These are phyloP conservation scores for Ceratobasidium sp. DNA, from an alignment of 1,284 basidiomycete species.

Conservation along the genomic window DNA sequence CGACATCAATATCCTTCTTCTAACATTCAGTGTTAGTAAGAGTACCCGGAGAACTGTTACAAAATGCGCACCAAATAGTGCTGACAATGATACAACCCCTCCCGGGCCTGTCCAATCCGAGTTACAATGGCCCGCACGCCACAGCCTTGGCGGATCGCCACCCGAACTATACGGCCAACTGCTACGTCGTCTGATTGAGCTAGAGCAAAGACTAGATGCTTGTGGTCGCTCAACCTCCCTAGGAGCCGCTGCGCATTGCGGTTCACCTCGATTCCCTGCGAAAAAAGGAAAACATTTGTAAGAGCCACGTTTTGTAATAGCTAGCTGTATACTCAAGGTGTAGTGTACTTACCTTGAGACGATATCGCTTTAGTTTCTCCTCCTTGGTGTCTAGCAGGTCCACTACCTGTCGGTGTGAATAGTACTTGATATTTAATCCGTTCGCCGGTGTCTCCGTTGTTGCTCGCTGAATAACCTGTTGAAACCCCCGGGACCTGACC, in stretches of 20 bases:
- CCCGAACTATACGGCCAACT: constrained; percentile 2
- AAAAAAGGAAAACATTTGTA: background rate
- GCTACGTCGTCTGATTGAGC: background rate
- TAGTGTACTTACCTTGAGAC: background rate
- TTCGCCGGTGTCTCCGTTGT: background rate
- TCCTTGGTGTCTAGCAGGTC: background rate
- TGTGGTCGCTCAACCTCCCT: background rate
- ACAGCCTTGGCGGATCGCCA: background rate
- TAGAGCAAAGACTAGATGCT: background rate
- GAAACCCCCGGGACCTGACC: background rate
- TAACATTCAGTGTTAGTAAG: background rate
- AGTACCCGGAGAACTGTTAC: too few relatives aligned
- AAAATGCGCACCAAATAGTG: background rate
- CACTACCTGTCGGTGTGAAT: background rate
- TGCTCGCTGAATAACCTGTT: background rate
- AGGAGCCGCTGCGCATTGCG: background rate
- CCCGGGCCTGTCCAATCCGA: background rate
- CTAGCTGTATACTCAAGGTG: too few relatives aligned
- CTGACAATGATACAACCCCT: background rate
- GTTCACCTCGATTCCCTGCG: background rate
- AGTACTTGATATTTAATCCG: background rate
- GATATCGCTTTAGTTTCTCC: background rate
- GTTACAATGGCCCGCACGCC: background rate
- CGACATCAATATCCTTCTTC: background rate
- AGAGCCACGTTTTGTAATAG: too few relatives aligned